Evolutionary conservation across 176 grass and related monocot species (phyloP), one percentile per base, ranked within the genome.

Genomic region (Zea luxurians): DNA sequence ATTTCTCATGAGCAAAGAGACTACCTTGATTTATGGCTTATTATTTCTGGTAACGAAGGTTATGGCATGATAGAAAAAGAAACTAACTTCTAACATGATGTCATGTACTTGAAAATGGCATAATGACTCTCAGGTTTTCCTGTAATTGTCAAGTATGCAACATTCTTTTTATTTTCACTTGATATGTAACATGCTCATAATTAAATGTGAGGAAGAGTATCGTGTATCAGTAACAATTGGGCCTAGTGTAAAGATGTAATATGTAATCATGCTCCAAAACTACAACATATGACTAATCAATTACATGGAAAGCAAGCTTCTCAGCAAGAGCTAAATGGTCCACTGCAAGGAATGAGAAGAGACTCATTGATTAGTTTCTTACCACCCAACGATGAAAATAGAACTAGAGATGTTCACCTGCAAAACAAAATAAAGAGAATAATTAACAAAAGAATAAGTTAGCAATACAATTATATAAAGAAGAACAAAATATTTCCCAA

Each of bases 391-490:
- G 6, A 48, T 13, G 3, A 13, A 16, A 61, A 27, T 66, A 77
- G 60, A 82, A 66, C 15, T 65, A 57, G 17, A 70, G 2, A 76
- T 66, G 37, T 75, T 67, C 42, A 84, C 72, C 93, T 96, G 76
- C 65, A 88, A 6, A 83, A 58, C 36, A 80, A 63, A 71, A 63
- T 2, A 71, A 52, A 72, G 4, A 76, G 8, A 55, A 58, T 36
- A 80, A 57, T 80, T 7, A 43, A 82, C 12, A 86, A 83, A 77
- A 48, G 85, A 74, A 46, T 15, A 76, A 53, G 27, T 73, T 52
- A 21, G 60, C 2, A 78, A 57, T 80, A 15, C 15, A 72, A 3
- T 34, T 69, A 48, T 36, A 66, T 36, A 71, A 60, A 62, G 27
- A 61, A 78, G 12, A 85, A 34, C 9, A 59, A 76, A 85, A 64